Base-by-base conservation (phyloP, 495 filamentous ascomycete species). In the Aspergillus taichungensis region DNA sequence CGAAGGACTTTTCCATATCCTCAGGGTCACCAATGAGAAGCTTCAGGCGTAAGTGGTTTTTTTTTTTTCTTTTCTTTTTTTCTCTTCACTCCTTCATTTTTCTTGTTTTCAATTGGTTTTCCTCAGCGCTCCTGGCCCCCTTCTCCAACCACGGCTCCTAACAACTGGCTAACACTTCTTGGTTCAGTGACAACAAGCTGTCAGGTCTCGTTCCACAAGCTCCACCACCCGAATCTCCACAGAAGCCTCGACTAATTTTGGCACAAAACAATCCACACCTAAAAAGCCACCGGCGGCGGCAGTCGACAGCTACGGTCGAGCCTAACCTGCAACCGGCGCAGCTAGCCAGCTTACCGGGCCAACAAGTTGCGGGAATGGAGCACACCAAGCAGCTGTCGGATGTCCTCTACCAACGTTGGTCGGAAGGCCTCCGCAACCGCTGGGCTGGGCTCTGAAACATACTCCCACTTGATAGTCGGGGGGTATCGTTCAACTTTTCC, bases 361-460 rank as follows among this genome's bases (percentile, higher is more conserved):
- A 74, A 43, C 53, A 76, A 14, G 68, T 76, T 37, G 73, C 80
- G 5, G 90, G 88, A 4, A 90, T 95, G 88, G 88, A 95, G 59
- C 88, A 95, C 61, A 85, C 84, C 45, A 88, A 87, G 57, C 80
- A 90, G 60, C 67, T 98, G 24, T 84, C 86, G 8, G 89, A 96
- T 66, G 83, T 95, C 27, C 75, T 98, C 13, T 97, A 95, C 64
- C 72, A 79, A 34, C 77, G 91, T 14, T 98, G 92, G 92, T 75
- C 84, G 1, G 87, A 94, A 48, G 89, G 87, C 10, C 63, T 97
- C 55, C 80, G 82, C 54, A 77, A 73, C 42, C 74, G 91, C 43
- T 98, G 91, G 91, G 76, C 78, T 12, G 66, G 68, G 30, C 59
- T 76, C 13, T 80, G 61, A 57, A 36, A 30, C 9, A 6, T 28